Base-by-base conservation (phyloP, 2,329 filamentous ascomycete species). In the Alternaria ventricosa region DNA sequence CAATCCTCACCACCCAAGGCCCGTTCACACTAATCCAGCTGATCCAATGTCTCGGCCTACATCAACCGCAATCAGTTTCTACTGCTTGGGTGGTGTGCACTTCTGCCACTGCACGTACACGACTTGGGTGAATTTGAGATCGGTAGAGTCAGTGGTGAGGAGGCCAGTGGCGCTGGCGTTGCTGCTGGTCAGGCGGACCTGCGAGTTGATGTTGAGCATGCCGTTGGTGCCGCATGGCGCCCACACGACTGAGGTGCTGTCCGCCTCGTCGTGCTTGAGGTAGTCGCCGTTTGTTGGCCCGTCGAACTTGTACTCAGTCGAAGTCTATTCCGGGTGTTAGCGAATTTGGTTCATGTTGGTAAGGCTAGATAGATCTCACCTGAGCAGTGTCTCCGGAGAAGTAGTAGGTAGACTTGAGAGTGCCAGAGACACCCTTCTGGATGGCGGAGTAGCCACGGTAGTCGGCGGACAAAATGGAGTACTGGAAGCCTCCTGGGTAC, bases 141-240 rank as follows among this genome's bases (percentile, higher is more conserved):
- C 83, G 59, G 83, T 79, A n/a, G 82, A 83, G 71, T 85, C 83
- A 67, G 82, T 83, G 51, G 82, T 84, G 65, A 85, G 76, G 18
- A 82, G 69, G 60, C 83, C 83, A 22, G 68, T 75, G 41, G 77
- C 78, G 6, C 69, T 71, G 27, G 69, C 27, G 65, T 74, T 72
- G 28, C 69, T 70, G 61, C 70, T 70, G 8, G 75, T 77, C 63
- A 84, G 73, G 65, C 82, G 82, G 68, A 80, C 79, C 70, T 85
- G 83, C 28, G 83, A 85, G 79, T 87, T 86, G 80, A 87, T 84
- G 78, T 86, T 86, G 70, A 87, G 80, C 65, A 84, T 77, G 61
- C 83, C 83, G 43, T 82, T 79, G 22, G 77, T 73, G 56, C 84
- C 84, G 77, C 85, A 87, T 15, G 84, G 84, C 53, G 84, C 86